Evolutionary conservation across 768 basidiomycete genomes (phyloP), one percentile per base, ranked within the genome.

Genomic region (Rossbeevera mucosa): DNA sequence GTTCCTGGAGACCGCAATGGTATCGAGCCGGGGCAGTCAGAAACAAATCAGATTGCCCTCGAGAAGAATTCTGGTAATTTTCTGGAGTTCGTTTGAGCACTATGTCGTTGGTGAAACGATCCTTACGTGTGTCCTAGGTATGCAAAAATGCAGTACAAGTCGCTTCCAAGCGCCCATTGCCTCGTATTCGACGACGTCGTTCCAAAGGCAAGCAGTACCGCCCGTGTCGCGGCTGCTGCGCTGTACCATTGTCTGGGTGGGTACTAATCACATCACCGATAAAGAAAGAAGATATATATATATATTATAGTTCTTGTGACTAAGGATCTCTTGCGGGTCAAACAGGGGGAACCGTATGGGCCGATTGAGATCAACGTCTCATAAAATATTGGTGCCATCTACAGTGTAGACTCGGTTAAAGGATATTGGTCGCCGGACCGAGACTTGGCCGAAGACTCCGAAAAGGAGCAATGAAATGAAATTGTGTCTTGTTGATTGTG

Each of bases 211-310:
- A 80, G 85, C 1, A 89, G 85, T 59, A 88, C 85, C 4, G 76
- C 80, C 9, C 88, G 84, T 62, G 86, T 92, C 31, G 91, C 88
- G 9, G 83, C 90, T 8, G 81, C 86, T 14, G 91, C 83, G 4
- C 85, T 93, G 65, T 90, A 93, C 66, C 88, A 93, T 58, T 91
- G 89, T 64, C 76, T 93, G 40, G 89, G 91, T 91, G 53, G 31
- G 77, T 38, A 18, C 18, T 18, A 18, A 12, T 38, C 18, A 18
- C 36, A n/a, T 18, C 18, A 38, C n/a, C 9, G 36, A 38, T 11
- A 18, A 13, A 28, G 8, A 11, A 38, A 38, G n/a, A 38, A 18
- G n/a, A n/a, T n/a, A n/a, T n/a, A n/a, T n/a, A 38, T 0, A 7
- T 52, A 41, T 30, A 28, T 48, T 42, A 28, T 57, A 93, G 91